Base-by-base conservation (phyloP, 257 asterid genomes). In the Forsythia suspensa region DNA sequence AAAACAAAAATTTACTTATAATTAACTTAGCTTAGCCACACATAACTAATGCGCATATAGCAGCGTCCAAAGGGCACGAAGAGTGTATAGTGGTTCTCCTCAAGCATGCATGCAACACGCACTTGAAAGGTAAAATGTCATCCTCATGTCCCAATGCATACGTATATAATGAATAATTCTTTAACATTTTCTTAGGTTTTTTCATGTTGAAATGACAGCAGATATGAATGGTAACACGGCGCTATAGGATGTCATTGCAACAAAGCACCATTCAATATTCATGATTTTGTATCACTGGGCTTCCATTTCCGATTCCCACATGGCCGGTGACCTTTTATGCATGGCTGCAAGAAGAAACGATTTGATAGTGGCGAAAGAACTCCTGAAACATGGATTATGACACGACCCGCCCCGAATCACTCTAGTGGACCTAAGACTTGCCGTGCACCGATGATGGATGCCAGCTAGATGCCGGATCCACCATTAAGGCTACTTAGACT, bases 261-360 rank as follows among this genome's bases (percentile, higher is more conserved):
- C 87, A n/a, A 93, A 89, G 69, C 89, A 92, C 71, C 92, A 93
- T 71, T 87, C 97, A 8, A 82, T 88, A 73, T 95, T 95, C 89
- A 86, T 84, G 74, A 91, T 92, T 39, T 75, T 95, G 16, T 92
- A 90, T 90, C 94, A 89, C 29, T 93, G 97, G 98, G 96, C 97
- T 6, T 92, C 92, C 65, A 77, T 93, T 55, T 91, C 99, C 0
- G 94, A 95, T 69, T 94, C 93, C 72, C 82, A 85, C 68, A 67
- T 94, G 2, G 92, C 94, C 0, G 99, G 97, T 10, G 97, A 93
- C 73, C 98, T 95, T 39, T 82, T 95, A 43, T 93, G 97, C 91
- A 84, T 77, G 16, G 95, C 99, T 6, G 98, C 98, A 81, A 84
- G 73, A 42, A 80, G 83, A 79, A 87, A 90, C 40, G 97, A 93